A percentile compares a stretch with the other conserved stretches of the same genome.
phyloP scores from a whole-genome alignment of 768 basidiomycete species.

The Tylopilus rubrobrunneus region DNA sequence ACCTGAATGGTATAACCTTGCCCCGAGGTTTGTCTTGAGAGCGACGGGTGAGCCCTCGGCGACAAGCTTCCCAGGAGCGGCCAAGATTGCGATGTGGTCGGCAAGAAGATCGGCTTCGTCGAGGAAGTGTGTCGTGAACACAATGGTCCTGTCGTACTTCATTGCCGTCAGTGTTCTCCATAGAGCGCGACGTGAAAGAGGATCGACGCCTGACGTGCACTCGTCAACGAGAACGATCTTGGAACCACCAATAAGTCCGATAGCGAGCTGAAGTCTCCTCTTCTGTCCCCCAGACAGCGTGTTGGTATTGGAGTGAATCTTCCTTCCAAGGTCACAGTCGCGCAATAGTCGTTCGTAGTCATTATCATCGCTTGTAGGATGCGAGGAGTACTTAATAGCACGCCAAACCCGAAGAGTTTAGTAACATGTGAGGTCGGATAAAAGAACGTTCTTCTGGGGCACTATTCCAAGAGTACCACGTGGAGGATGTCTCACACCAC shows the following conservation, averaged over 20 bases:
- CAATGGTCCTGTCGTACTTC: slow-evolving; percentile 59
- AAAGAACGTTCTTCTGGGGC: slow-evolving; percentile 80
- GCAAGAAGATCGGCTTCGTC: slow-evolving; percentile 79
- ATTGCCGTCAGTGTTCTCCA: slow-evolving; percentile 73
- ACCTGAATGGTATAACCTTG: slow-evolving; percentile 67
- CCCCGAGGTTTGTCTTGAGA: slow-evolving; percentile 65
- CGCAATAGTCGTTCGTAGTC: slow-evolving; percentile 61
- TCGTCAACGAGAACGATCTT: slow-evolving; percentile 63
- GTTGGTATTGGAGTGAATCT: slow-evolving; percentile 61
- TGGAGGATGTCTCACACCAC: slow-evolving; percentile 49
- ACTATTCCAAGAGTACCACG: slow-evolving; percentile 73
- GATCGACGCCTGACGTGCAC: slow-evolving; percentile 80
- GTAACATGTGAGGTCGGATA: slow-evolving; percentile 69
- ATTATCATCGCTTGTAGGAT: slow-evolving; percentile 40
- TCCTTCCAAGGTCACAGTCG: slow-evolving; percentile 71
- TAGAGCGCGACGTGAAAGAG: slow-evolving; percentile 69
- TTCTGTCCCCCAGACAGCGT: slow-evolving; percentile 80
- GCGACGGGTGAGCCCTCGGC: slow-evolving; percentile 71
- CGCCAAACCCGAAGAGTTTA: slow-evolving; percentile 73
- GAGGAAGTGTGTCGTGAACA: slow-evolving; percentile 80
- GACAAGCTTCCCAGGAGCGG: slow-evolving; percentile 70
- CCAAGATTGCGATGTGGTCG: slow-evolving; percentile 71
- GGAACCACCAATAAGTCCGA: slow-evolving; percentile 74
- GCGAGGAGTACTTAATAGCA: slow-evolving; percentile 61
- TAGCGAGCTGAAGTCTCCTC: slow-evolving; percentile 78